Conservation (phyloP, 371 early-diverging fungal species). For the Actinomortierella wolfii region DNA sequence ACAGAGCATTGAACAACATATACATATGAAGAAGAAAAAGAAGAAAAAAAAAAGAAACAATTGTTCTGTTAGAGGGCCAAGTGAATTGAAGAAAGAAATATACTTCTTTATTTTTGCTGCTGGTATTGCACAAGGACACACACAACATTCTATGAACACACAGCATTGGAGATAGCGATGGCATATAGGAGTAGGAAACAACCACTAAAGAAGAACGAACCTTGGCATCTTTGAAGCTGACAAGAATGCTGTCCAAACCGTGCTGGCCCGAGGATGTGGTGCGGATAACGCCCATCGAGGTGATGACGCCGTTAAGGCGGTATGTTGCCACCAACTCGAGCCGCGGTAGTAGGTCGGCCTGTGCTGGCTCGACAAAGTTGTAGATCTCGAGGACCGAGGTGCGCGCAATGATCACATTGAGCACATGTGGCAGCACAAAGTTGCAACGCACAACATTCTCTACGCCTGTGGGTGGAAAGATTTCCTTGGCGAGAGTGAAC, state of each 20-base stretch:
- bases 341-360: conserved; percentile 60
- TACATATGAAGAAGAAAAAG: background rate
- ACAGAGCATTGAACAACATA: too few relatives aligned
- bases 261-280: conserved; percentile 70
- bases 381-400: conserved; percentile 82
- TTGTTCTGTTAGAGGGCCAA: conserved; percentile 2
- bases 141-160: background rate
- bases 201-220: conserved; percentile 48
- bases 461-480: conserved; percentile 81
- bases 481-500: conserved; percentile 79
- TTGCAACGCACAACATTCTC: conserved; percentile 75
- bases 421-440: conserved; percentile 72
- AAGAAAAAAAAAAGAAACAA: conserved; percentile 2
- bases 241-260: conserved; percentile 81
- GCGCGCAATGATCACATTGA: conserved; percentile 81
- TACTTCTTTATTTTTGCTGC: conserved; percentile 25
- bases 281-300: conserved; percentile 79
- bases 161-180: too few relatives aligned
- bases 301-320: conserved; percentile 79
- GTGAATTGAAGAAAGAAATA: conserved; percentile 8
- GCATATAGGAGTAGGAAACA: too few relatives aligned
- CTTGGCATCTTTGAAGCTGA: conserved; percentile 95
- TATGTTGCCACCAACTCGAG: conserved; percentile 78
- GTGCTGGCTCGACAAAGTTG: conserved; percentile 69
- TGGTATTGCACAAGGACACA: background rate